Evolutionary conservation across 2,329 filamentous ascomycete genomes (phyloP).

Genomic region (Aspergillus caelatus): DNA sequence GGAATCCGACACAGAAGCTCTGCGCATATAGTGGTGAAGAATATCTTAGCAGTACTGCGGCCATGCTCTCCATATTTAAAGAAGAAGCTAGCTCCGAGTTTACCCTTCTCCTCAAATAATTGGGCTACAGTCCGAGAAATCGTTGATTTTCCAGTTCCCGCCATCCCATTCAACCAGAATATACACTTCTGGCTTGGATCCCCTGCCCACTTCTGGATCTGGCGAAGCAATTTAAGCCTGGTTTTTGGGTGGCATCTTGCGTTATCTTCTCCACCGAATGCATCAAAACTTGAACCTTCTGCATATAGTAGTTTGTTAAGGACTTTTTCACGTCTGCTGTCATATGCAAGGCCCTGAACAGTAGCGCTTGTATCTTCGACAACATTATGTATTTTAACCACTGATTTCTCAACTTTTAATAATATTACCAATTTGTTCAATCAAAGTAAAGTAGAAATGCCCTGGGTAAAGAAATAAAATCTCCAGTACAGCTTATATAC

Average conservation of each 20-base stretch:
- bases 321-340: no score
- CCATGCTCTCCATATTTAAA: neutral
- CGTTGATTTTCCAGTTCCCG: constrained; percentile 2
- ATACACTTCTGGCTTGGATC: neutral
- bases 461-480: no score
- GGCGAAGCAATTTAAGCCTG: neutral
- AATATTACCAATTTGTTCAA: no score
- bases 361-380: no score
- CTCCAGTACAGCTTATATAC: neutral
- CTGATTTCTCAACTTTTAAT: no score
- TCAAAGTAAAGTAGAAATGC: no score
- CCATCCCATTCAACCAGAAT: constrained; percentile 4
- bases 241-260: neutral
- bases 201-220: neutral
- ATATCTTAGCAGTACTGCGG: neutral
- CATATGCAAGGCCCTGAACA: no score
- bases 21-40: neutral
- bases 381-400: no score
- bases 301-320: no score
- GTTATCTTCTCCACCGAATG: neutral
- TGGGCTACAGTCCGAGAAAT: constrained; percentile 2
- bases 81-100: neutral
- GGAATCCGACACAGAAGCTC: no score
- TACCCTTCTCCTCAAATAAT: neutral
- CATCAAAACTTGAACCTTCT: neutral